phyloP scores from a whole-genome alignment of 1,284 basidiomycete species.

The Pseudozyma thailandica region DNA sequence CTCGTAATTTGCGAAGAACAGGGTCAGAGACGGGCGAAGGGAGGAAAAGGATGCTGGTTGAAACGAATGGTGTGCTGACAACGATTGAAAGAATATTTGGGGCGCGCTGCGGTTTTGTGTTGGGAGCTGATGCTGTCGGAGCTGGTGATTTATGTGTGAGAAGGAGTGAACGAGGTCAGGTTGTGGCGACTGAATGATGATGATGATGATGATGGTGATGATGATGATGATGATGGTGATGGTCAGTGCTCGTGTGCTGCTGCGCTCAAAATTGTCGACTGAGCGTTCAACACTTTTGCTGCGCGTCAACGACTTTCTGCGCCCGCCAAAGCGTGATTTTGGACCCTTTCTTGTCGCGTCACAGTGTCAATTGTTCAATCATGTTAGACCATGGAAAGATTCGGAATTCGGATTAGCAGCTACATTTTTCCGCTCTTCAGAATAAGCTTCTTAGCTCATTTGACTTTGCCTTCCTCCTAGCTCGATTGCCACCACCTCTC shows the following conservation, averaged over 20 bases:
- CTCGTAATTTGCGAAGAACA: not conserved
- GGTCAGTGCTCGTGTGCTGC: slow-evolving; percentile 27
- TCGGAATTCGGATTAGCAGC: slow-evolving; percentile 8
- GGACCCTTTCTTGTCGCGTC: slow-evolving; percentile 6
- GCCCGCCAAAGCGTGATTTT: not conserved
- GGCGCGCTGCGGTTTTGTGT: too few relatives aligned
- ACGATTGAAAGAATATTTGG: too few relatives aligned
- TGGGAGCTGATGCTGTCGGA: too few relatives aligned
- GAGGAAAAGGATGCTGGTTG: too few relatives aligned
- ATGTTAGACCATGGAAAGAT: not conserved
- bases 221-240: slow-evolving; percentile 6
- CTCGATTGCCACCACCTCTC: slow-evolving; percentile 1
- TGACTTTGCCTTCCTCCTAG: not conserved
- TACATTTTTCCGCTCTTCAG: not conserved
- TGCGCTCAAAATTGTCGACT: too few relatives aligned
- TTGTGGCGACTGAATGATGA: too few relatives aligned
- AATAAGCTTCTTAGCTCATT: slow-evolving; percentile 14
- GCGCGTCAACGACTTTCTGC: not conserved
- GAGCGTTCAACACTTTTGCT: too few relatives aligned
- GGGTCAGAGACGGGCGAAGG: too few relatives aligned
- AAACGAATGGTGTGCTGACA: too few relatives aligned
- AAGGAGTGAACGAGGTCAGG: too few relatives aligned
- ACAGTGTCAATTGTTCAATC: not conserved
- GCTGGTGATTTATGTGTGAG: too few relatives aligned
- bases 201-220: not conserved